A percentile compares a stretch with the other conserved stretches of the same genome.
Conservation (phyloP, 306 rosid genomes). For the Cyclanthera cordifolia region DNA sequence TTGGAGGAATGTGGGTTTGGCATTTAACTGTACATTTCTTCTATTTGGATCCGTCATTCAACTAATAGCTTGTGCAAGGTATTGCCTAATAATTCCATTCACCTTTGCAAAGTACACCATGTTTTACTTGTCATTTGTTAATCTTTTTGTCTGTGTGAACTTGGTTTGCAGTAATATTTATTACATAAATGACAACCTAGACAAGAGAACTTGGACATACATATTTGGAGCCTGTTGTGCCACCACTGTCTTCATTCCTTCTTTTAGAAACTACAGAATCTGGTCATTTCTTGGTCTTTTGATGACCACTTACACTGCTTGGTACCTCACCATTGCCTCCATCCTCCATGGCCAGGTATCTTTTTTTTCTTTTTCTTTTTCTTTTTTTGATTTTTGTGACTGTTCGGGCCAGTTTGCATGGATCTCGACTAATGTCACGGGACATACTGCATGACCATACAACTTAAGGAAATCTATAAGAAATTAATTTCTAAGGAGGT, state of each 20-base stretch:
- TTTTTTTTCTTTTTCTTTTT: no score
- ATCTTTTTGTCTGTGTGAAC: neutral
- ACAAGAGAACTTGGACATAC: conserved; percentile 99
- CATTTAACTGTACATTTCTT: conserved; percentile 95
- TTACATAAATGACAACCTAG: conserved; percentile 89
- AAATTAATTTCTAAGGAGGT: no score
- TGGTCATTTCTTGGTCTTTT: conserved; percentile 94
- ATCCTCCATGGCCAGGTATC: conserved; percentile 85
- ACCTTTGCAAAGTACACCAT: neutral
- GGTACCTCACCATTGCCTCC: conserved; percentile 89
- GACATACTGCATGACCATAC: no score
- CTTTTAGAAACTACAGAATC: conserved; percentile 88
- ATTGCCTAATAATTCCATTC: conserved; percentile 9
- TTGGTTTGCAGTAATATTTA: conserved; percentile 64
- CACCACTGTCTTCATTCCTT: conserved; percentile 94
- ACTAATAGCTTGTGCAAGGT: conserved; percentile 99
- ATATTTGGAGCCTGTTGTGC: conserved; percentile 99
- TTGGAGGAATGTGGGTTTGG: conserved; percentile 98
- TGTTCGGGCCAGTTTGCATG: no score
- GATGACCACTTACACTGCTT: conserved; percentile 98
- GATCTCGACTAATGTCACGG: no score
- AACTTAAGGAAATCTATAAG: no score
- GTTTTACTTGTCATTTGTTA: neutral
- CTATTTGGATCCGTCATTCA: conserved; percentile 99
- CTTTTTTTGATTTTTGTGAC: no score